Base-by-base conservation (phyloP, 257 asterid species). In the Rehmannia glutinosa region DNA sequence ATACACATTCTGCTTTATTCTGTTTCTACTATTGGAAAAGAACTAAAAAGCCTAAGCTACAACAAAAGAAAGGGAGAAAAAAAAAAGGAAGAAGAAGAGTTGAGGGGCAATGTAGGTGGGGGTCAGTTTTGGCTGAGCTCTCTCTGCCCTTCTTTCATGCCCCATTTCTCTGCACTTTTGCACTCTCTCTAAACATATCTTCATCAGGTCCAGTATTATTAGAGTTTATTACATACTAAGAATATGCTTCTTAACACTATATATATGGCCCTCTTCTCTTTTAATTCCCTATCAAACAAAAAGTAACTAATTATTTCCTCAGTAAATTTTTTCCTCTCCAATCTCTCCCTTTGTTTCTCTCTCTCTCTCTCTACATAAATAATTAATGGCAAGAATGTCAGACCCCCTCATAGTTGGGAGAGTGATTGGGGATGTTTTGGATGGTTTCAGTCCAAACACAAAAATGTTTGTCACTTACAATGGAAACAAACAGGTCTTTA, bases 391-490 rank as follows among this genome's bases (percentile, higher is more conserved):
- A 51, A 77, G 80, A 70, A 66, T 55, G 53, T 66, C 77, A 7
- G 94, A 91, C 11, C 90, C 98, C 1, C 84, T 91, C 13, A 73
- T 79, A 12, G 77, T 91, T 13, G 94, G 96, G 10, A 79, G 93
- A 79, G 98, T 91, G 75, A 68, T 89, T 10, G 96, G 98, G 6
- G 98, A 91, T 73, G 95, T 89, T 17, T 75, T 91, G 0, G 89
- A 91, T 25, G 36, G 63, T 25, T 91, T 89, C 85, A 76, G 38
- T 38, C 80, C 91, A 10, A 72, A 75, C 1, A 49, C 77, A 0
- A 78, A 75, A 28, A 82, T 86, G 83, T 39, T 63, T 1, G 84
- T 87, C 0, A 64, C 73, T 15, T 91, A 80, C 62, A 82, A 73
- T 45, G 79, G 61, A 45, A 79, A 61, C 50, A 86, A 75, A 69